These are phyloP conservation scores for Rubia tinctorum DNA, from an alignment of 305 asterid species.

Conservation along the genomic window DNA sequence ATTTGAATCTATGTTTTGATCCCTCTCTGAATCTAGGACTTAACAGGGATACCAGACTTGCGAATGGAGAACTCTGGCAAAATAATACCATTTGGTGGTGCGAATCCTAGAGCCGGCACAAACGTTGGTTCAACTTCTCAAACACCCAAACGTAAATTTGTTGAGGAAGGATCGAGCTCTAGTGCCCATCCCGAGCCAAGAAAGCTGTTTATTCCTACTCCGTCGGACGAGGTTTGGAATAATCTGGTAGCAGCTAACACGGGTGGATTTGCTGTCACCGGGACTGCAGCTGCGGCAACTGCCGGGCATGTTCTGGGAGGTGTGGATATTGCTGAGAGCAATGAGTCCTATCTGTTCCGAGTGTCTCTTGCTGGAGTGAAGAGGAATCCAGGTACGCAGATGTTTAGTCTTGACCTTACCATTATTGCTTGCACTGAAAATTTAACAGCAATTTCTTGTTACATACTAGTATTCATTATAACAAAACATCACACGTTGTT, in stretches of 20 bases:
- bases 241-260: conserved; percentile 47
- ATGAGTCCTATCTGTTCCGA: conserved; percentile 71
- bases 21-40: not conserved
- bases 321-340: conserved; percentile 69
- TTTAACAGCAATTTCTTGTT: too few species aligned
- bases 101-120: conserved; percentile 18
- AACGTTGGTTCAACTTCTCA: conserved; percentile 17
- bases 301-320: conserved; percentile 70
- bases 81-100: conserved; percentile 9
- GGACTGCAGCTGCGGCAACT: conserved; percentile 63
- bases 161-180: not conserved
- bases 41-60: too few species aligned
- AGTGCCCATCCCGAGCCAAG: conserved; percentile 34
- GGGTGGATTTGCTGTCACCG: conserved; percentile 55
- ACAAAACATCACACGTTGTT: not conserved
- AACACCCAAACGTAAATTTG: conserved; percentile 13
- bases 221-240: conserved; percentile 61
- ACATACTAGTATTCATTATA: not conserved
- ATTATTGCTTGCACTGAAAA: conserved; percentile 8
- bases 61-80: too few species aligned
- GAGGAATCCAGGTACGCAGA: conserved; percentile 74
- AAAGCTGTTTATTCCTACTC: conserved; percentile 57
- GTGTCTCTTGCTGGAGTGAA: conserved; percentile 86
- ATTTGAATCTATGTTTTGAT: not conserved
- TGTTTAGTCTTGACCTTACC: not conserved